These are phyloP conservation scores for Aspergillus chevalieri DNA, from an alignment of 2,329 filamentous ascomycete genomes.

Conservation along the genomic window DNA sequence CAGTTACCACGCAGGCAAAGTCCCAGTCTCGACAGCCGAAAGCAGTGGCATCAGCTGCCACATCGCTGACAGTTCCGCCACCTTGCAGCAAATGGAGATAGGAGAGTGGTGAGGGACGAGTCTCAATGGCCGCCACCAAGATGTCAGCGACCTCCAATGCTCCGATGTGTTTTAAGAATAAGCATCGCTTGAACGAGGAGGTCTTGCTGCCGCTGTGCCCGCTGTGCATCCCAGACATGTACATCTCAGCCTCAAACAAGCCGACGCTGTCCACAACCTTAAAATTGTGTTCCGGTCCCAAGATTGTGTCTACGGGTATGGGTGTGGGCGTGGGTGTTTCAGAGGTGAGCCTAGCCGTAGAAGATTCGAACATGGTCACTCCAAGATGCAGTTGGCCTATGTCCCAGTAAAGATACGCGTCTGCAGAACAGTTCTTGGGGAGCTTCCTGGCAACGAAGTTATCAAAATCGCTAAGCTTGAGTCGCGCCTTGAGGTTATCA, in stretches of 20 bases:
- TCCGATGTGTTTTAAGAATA: conserved; percentile 52
- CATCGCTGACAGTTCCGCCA: conserved; percentile 46
- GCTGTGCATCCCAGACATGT: conserved; percentile 55
- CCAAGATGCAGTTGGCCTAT: conserved; percentile 44
- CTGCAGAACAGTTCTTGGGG: conserved; percentile 42
- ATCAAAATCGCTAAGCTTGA: conserved; percentile 35
- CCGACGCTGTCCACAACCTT: conserved; percentile 43
- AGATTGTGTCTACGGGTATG: conserved; percentile 12
- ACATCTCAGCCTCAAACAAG: conserved; percentile 56
- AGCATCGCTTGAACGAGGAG: conserved; percentile 58
- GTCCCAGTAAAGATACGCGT: conserved; percentile 53
- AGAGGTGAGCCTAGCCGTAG: conserved; percentile 12
- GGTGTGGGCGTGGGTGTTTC: conserved; percentile 7
- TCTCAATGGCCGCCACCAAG: conserved; percentile 44
- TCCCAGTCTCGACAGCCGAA: conserved; percentile 61
- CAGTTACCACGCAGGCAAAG: conserved; percentile 59
- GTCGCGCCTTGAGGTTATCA: conserved; percentile 26
- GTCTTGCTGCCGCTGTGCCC: conserved; percentile 55
- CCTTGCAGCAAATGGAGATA: conserved; percentile 61
- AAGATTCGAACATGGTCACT: conserved; percentile 45
- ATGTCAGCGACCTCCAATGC: conserved; percentile 22
- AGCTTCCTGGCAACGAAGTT: conserved; percentile 34
- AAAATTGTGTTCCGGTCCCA: conserved; percentile 29
- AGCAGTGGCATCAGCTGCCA: conserved; percentile 44
- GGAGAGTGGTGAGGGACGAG: conserved; percentile 49